phyloP scores from a whole-genome alignment of 495 filamentous ascomycete species.

The Trichoderma reesei region DNA sequence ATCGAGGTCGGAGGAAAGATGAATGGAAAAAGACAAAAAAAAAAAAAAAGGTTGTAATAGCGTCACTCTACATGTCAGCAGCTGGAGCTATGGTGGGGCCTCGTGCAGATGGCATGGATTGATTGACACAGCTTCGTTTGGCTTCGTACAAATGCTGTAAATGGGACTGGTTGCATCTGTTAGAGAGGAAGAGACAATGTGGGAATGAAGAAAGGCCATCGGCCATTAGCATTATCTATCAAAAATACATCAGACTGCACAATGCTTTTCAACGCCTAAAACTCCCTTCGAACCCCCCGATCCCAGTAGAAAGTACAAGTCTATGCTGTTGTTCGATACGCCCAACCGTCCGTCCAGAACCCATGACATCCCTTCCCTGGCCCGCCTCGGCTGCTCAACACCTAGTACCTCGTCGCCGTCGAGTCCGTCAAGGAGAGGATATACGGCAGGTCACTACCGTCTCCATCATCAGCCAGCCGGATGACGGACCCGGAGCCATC shows the following conservation, averaged over 20 bases:
- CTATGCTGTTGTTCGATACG: background rate
- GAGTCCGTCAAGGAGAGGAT: conserved; percentile 8
- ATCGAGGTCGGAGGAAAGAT: background rate
- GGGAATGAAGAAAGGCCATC: background rate
- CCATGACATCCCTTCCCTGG: background rate
- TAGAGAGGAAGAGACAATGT: no score
- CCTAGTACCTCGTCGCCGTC: background rate
- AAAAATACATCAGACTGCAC: no score
- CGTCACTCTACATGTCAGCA: conserved; percentile 1
- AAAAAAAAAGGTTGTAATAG: conserved; percentile 2
- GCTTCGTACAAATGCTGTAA: no score
- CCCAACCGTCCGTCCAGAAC: background rate
- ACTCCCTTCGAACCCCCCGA: no score
- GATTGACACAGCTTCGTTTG: no score
- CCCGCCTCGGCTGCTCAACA: background rate
- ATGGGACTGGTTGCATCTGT: no score
- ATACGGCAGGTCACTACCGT: conserved; percentile 8
- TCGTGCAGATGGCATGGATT: no score
- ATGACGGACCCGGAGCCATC: conserved; percentile 11
- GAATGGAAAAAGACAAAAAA: background rate
- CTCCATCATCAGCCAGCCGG: conserved; percentile 8
- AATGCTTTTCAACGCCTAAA: no score
- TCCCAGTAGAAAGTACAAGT: background rate
- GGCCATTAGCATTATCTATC: background rate
- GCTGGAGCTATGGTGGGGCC: background rate